A percentile compares a stretch with the other conserved stretches of the same genome.
phyloP scores from a whole-genome alignment of 139 green algal species.

The Volvox reticuliferus region DNA sequence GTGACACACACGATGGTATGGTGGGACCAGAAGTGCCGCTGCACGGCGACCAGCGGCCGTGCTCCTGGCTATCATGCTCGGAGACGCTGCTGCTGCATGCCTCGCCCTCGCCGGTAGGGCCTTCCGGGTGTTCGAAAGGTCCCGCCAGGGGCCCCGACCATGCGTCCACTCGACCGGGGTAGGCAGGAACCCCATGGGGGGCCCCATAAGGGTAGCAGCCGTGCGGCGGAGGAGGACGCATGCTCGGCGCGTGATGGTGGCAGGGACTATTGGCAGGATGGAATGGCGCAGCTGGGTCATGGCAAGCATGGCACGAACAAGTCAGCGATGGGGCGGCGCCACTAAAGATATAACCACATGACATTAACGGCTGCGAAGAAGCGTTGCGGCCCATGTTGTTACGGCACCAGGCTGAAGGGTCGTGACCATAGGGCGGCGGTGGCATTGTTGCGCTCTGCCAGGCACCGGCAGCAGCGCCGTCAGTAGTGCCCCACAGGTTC shows the following conservation, averaged over 20 bases:
- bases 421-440: background rate
- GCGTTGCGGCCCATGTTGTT: background rate
- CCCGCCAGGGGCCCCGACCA: background rate
- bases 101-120: background rate
- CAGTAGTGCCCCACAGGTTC: background rate
- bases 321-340: background rate
- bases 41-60: background rate
- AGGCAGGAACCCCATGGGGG: background rate
- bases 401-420: background rate
- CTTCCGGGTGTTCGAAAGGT: background rate
- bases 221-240: background rate
- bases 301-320: background rate
- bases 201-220: background rate
- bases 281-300: background rate
- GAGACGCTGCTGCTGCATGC: slow-evolving; percentile 17
- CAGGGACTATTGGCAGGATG: background rate
- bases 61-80: background rate
- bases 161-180: background rate
- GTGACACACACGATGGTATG: background rate
- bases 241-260: background rate
- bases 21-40: background rate
- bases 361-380: no score
- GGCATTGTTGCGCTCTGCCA: background rate
- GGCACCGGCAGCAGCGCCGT: background rate
- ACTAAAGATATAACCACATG: background rate